These are phyloP conservation scores for Daldinia sp. DNA, from an alignment of 2,329 filamentous ascomycete genomes.

Conservation along the genomic window DNA sequence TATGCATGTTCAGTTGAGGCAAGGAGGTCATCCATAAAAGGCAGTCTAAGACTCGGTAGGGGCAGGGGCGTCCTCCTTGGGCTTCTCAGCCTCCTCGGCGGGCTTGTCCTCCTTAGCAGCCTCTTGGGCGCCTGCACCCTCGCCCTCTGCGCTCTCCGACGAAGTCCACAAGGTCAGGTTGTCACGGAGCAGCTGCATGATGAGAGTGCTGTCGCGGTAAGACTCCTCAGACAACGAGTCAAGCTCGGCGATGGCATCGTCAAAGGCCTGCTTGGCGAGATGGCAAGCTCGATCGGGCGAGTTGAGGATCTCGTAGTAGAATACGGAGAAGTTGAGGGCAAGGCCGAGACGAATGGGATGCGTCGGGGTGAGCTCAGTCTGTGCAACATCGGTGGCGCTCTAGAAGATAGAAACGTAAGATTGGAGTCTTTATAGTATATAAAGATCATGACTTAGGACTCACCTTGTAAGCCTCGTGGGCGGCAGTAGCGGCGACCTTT, in stretches of 20 bases:
- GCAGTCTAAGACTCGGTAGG: conserved; percentile 67
- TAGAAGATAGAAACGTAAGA: conserved; percentile 55
- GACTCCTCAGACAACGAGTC: conserved; percentile 98
- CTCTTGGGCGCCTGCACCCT: conserved; percentile 70
- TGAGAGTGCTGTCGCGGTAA: conserved; percentile 98
- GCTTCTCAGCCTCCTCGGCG: conserved; percentile 64
- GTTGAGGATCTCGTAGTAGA: conserved; percentile 99
- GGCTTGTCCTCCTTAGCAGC: conserved; percentile 69
- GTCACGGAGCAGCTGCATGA: conserved; percentile 99
- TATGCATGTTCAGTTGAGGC: conserved; percentile 54
- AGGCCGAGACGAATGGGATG: conserved; percentile 98
- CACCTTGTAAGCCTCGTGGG: conserved; percentile 98
- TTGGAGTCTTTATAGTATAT: conserved; percentile 28
- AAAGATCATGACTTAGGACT: conserved; percentile 44
- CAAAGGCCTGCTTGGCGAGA: conserved; percentile 98
- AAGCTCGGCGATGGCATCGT: conserved; percentile 98
- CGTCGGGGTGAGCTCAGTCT: conserved; percentile 96
- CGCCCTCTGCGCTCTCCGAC: conserved; percentile 85
- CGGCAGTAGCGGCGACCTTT: conserved; percentile 86
- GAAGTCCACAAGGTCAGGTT: conserved; percentile 99
- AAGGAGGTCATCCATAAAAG: conserved; percentile 52
- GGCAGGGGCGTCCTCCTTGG: conserved; percentile 63
- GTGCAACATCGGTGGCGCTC: conserved; percentile 98
- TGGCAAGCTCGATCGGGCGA: conserved; percentile 97
- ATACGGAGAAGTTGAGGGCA: conserved; percentile 98